Evolutionary conservation across 225 moss, liverwort and hornwort species (phyloP).

Genomic region (Lunularia cruciata): DNA sequence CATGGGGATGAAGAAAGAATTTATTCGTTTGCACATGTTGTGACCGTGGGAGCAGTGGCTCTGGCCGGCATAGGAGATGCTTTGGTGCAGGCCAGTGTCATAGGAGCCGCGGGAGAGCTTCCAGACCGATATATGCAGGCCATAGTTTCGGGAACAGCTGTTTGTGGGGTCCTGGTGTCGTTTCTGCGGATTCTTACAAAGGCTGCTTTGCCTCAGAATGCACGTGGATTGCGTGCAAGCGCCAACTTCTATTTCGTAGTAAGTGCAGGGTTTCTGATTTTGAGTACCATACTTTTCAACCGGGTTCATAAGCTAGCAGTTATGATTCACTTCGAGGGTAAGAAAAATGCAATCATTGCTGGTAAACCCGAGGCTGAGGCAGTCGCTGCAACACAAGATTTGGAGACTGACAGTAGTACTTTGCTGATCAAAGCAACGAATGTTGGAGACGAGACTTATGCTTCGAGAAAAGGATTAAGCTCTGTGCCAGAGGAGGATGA

Average conservation of each 20-base stretch:
- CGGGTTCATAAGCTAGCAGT: slow-evolving; percentile 58
- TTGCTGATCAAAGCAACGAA: slow-evolving; percentile 2
- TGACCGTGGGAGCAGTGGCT: slow-evolving; percentile 28
- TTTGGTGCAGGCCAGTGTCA: slow-evolving; percentile 34
- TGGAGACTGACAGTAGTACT: slow-evolving; percentile 13
- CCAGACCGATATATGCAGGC: slow-evolving; percentile 33
- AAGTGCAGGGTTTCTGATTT: slow-evolving; percentile 48
- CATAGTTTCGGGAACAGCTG: slow-evolving; percentile 34
- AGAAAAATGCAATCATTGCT: not conserved
- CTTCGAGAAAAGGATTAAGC: not conserved
- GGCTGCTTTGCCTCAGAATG: slow-evolving; percentile 51
- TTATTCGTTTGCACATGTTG: slow-evolving; percentile 8
- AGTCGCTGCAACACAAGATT: not conserved
- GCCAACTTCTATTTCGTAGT: slow-evolving; percentile 74
- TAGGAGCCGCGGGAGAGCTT: slow-evolving; percentile 32
- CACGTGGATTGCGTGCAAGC: slow-evolving; percentile 61
- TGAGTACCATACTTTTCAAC: slow-evolving; percentile 62
- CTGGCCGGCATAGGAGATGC: slow-evolving; percentile 37
- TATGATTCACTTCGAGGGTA: slow-evolving; percentile 26
- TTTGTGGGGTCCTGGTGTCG: slow-evolving; percentile 72
- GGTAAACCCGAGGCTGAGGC: not conserved
- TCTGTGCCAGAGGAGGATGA: slow-evolving; percentile 32
- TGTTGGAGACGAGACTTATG: not conserved
- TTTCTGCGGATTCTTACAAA: slow-evolving; percentile 71
- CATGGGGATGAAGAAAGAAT: slow-evolving; percentile 9